Evolutionary conservation across 1,284 basidiomycete species (phyloP), one percentile per base, ranked within the genome.

Genomic region (Anthracocystis walkeri): DNA sequence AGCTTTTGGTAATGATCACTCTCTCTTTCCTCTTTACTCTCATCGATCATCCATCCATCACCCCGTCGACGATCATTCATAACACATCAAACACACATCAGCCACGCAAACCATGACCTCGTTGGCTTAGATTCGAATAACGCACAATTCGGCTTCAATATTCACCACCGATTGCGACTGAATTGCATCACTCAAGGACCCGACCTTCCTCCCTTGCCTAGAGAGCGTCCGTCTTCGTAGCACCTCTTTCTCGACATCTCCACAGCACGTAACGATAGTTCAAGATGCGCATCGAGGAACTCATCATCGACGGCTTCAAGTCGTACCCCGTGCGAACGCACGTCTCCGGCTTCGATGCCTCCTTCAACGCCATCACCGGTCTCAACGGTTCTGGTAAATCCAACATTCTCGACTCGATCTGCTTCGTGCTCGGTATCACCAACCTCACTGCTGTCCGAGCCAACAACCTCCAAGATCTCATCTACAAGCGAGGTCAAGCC

Each of bases 301-400:
- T 87, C 65, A 87, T 87, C 75, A 84, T 87, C 61, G 87, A 87
- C 75, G 87, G 87, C 56, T 87, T 87, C 86, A 87, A 87, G 83
- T 85, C 81, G 67, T 97, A 98, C 83, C 95, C 95, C 20, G 94
- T 95, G 33, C 90, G 95, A 45, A 97, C 95, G 0, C 92, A 93
- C 82, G 96, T 98, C 66, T 92, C 91, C 0, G 95, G 94, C 77
- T 98, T 95, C 91, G 95, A 97, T 85, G 87, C 93, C 11, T 96
- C 94, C 16, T 97, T 97, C 89, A 97, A 97, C 85, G 95, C 95
- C 14, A 97, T 97, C 86, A 98, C 95, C 1, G 95, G 95, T 29
- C 90, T 97, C 77, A 97, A 97, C 87, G 95, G 88, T 45, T 88
- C 87, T 16, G 86, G 86, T 55, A 81, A 82, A 78, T 76, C 94